A percentile compares a stretch with the other conserved stretches of the same genome.
phyloP scores from a whole-genome alignment of 352 stramenopile species.

The Phytopythium kandeliae region DNA sequence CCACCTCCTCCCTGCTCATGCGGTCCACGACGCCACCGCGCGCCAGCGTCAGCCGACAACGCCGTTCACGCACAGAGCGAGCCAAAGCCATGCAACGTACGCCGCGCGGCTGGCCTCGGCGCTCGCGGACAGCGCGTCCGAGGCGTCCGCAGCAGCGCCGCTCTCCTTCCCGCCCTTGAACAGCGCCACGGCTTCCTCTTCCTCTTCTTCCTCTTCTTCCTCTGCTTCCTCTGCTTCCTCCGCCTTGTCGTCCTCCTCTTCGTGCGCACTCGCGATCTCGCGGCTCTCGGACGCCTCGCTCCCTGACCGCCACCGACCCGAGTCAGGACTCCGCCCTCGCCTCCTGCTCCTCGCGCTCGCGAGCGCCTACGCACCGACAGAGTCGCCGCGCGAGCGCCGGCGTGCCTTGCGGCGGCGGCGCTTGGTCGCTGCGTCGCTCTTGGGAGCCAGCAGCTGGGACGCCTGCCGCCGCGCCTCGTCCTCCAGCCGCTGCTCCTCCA shows the following conservation, averaged over 20 bases:
- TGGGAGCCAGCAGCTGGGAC: constrained; percentile 58
- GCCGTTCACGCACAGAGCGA: too few relatives aligned
- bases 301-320: constrained; percentile 2
- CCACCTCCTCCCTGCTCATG: constrained; percentile 37
- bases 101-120: constrained; percentile 21
- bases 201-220: constrained; percentile 16
- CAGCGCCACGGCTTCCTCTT: constrained; percentile 36
- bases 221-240: constrained; percentile 9
- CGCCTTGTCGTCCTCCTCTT: constrained; percentile 20
- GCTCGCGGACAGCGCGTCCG: constrained; percentile 7
- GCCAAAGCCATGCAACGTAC: too few relatives aligned
- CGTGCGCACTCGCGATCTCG: constrained; percentile 10
- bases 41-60: too few relatives aligned
- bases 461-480: constrained; percentile 65
- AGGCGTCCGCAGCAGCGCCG: constrained; percentile 11
- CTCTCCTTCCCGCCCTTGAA: constrained; percentile 35
- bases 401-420: constrained; percentile 39
- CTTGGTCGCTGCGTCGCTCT: constrained; percentile 31
- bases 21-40: too few relatives aligned
- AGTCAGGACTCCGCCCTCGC: too few relatives aligned
- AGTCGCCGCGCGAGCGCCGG: constrained; percentile 31
- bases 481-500: constrained; percentile 62
- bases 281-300: constrained; percentile 19
- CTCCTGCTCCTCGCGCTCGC: neutral
- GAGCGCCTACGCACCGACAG: constrained; percentile 15